These are phyloP conservation scores for Gossypium gossypioides DNA, from an alignment of 441 rosid genomes.

Conservation along the genomic window DNA sequence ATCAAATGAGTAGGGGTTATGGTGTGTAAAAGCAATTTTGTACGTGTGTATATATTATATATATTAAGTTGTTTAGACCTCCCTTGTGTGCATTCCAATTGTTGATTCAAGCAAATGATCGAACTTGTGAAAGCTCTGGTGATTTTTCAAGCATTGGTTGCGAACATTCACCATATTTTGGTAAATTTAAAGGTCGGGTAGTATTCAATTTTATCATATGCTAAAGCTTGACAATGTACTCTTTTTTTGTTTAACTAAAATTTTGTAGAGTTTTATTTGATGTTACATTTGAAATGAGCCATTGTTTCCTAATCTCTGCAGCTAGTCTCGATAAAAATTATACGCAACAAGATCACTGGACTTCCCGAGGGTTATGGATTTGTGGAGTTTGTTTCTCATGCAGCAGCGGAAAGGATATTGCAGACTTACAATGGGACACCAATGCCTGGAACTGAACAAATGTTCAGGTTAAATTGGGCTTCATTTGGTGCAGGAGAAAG, in stretches of 20 bases:
- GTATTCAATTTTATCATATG: too few relatives aligned
- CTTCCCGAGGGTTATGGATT: constrained; percentile 96
- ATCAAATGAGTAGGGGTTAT: not conserved
- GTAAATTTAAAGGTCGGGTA: too few relatives aligned
- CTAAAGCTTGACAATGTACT: not conserved
- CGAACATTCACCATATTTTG: too few relatives aligned
- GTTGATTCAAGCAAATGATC: not conserved
- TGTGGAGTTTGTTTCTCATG: constrained; percentile 79
- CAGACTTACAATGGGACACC: constrained; percentile 73
- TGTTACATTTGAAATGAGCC: not conserved
- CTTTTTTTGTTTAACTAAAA: not conserved
- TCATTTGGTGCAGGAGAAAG: constrained; percentile 87
- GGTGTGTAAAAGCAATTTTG: not conserved
- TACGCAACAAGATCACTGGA: constrained; percentile 80
- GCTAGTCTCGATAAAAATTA: constrained; percentile 79
- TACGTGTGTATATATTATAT: not conserved
- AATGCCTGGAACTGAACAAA: constrained; percentile 74
- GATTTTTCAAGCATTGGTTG: too few relatives aligned
- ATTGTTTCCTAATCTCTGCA: constrained; percentile 19
- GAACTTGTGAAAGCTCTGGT: not conserved
- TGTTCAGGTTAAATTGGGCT: constrained; percentile 89
- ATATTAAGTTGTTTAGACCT: not conserved
- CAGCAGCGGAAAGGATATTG: constrained; percentile 75
- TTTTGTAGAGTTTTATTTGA: not conserved
- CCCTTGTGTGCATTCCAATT: too few relatives aligned